phyloP scores from a whole-genome alignment of 2,329 filamentous ascomycete genomes.

The Fusarium albidum region DNA sequence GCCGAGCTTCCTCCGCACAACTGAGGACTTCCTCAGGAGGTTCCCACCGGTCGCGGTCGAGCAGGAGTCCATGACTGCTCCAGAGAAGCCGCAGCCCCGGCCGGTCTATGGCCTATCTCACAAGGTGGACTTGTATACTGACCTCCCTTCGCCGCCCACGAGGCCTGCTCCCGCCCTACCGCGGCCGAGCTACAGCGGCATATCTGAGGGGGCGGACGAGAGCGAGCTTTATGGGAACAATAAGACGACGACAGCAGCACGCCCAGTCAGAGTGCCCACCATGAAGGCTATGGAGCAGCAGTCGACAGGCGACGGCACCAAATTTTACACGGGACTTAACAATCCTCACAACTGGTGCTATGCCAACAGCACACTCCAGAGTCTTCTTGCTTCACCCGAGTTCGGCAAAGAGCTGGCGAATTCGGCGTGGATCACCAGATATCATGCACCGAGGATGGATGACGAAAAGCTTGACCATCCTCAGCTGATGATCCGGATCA shows the following conservation, averaged over 20 bases:
- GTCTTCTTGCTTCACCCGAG: constrained; percentile 75
- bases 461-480: constrained; percentile 62
- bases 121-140: constrained; percentile 53
- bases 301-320: constrained; percentile 53
- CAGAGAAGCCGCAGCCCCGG: constrained; percentile 36
- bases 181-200: constrained; percentile 80
- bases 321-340: constrained; percentile 67
- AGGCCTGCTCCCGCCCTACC: constrained; percentile 75
- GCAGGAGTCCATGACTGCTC: constrained; percentile 67
- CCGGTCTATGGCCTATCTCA: constrained; percentile 43
- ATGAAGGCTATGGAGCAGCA: constrained; percentile 49
- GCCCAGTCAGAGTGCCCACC: constrained; percentile 46
- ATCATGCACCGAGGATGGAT: constrained; percentile 73
- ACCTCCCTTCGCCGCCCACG: constrained; percentile 65
- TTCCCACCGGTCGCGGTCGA: constrained; percentile 76
- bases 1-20: constrained; percentile 69
- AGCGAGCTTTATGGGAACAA: constrained; percentile 49
- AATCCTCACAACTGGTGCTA: constrained; percentile 90
- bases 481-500: constrained; percentile 66
- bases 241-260: constrained; percentile 50
- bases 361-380: constrained; percentile 90
- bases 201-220: constrained; percentile 55
- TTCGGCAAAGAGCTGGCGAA: constrained; percentile 72
- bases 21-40: constrained; percentile 84
- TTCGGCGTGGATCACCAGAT: constrained; percentile 65